Evolutionary conservation across 257 asterid species (phyloP), one percentile per base, ranked within the genome.

Genomic region (Avicennia marina): DNA sequence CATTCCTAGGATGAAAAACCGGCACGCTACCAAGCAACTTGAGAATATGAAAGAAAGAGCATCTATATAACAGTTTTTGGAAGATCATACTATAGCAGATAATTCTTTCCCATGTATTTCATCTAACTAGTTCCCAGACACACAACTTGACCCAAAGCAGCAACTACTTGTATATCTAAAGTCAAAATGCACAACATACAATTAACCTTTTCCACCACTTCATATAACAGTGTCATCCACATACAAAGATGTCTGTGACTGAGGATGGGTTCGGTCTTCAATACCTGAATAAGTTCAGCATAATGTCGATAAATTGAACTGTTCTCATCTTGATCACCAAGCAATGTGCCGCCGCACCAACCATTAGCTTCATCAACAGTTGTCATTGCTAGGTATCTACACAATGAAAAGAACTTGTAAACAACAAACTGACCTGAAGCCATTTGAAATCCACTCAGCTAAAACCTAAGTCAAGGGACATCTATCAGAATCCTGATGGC

Each of bases 291-390:
- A 57, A 93, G 94, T 77, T 82, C 84, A 29, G 99, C 96, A 72
- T 93, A 93, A 67, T 89, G 97, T 70, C 65, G 85, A 74, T 78
- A 93, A 68, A 87, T 82, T 57, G 74, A 86, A 41, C 94, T 86
- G 79, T 27, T 79, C 65, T 89, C 97, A 43, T 89, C 95, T 77
- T 77, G 95, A 75, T 86, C 97, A 15, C 96, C 99, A 55, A 93
- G 79, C 69, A 93, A 70, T 6, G 91, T 78, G 45, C 99, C 97
- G 2, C 99, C 97, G 60, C 82, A 93, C 99, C 99, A 93, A 60
- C 97, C 97, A 73, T 83, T 86, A 39, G 91, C 69, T 76, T 89
- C 96, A 18, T 89, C 79, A 12, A 78, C 78, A 13, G 94, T 75
- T 24, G 87, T 93, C 95, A 86, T 81, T 56, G 95, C 90, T 26